phyloP scores from a whole-genome alignment of 305 asterid species.

The Striga hermonthica region DNA sequence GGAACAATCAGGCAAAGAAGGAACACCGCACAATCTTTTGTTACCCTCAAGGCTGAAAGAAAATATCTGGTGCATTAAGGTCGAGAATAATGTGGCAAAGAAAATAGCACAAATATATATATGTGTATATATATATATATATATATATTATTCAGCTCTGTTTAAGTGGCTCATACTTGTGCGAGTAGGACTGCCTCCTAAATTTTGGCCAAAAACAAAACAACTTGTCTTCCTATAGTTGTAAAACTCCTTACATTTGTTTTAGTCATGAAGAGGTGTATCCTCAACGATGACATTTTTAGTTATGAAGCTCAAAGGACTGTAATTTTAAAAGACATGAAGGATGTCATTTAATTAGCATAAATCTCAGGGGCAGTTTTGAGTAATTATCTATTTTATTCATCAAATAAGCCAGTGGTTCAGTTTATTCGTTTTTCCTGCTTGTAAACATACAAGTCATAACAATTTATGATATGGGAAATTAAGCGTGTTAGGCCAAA shows the following conservation, averaged over 20 bases:
- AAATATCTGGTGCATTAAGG: conserved; percentile 14
- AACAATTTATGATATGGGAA: background rate
- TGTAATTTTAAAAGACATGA: too few species aligned
- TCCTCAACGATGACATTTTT: too few species aligned
- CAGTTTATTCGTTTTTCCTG: background rate
- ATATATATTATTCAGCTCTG: too few species aligned
- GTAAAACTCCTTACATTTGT: background rate
- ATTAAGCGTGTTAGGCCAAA: background rate
- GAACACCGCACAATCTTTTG: conserved; percentile 88
- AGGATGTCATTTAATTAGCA: background rate
- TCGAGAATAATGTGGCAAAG: background rate
- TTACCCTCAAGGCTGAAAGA: conserved; percentile 73
- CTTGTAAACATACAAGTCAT: background rate
- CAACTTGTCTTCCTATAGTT: too few species aligned
- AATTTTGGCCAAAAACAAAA: too few species aligned
- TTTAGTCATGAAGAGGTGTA: background rate
- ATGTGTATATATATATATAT: too few species aligned
- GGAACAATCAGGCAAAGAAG: conserved; percentile 74
- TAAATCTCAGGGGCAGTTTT: background rate
- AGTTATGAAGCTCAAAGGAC: background rate
- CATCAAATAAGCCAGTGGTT: background rate
- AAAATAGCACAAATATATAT: background rate
- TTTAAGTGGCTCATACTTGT: too few species aligned
- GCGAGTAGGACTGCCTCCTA: too few species aligned
- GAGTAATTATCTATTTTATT: too few species aligned